phyloP scores from a whole-genome alignment of 805 yeast species.

The Alloascoidea africana region DNA sequence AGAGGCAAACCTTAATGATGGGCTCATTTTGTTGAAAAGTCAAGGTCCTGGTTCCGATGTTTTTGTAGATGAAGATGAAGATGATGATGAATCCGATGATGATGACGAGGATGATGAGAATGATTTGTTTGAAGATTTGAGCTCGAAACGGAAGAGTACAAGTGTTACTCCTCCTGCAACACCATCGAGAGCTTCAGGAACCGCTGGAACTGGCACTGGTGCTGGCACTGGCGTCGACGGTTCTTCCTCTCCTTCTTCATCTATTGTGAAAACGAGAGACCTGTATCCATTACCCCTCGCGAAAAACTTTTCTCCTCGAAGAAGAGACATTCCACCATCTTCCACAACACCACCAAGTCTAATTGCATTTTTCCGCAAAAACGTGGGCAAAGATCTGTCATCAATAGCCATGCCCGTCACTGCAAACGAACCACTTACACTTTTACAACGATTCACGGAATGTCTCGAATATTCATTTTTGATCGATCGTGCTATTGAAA shows the following conservation, averaged over 20 bases:
- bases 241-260: too few relatives aligned
- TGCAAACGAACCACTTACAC: slow-evolving; percentile 80
- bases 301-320: slow-evolving; percentile 31
- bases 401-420: slow-evolving; percentile 89
- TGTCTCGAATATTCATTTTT: slow-evolving; percentile 60
- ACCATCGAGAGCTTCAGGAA: too few relatives aligned
- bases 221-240: too few relatives aligned
- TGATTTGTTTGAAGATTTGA: slow-evolving; percentile 7
- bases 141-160: slow-evolving; percentile 8
- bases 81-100: slow-evolving; percentile 8
- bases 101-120: slow-evolving; percentile 7
- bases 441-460: slow-evolving; percentile 70
- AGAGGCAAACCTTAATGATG: slow-evolving; percentile 4
- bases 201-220: too few relatives aligned
- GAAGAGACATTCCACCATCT: slow-evolving; percentile 39
- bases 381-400: slow-evolving; percentile 82
- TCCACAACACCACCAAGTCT: slow-evolving; percentile 68
- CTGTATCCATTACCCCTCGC: slow-evolving; percentile 53
- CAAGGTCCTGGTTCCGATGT: slow-evolving; percentile 9
- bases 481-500: slow-evolving; percentile 43
- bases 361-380: slow-evolving; percentile 66
- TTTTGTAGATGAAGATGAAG: slow-evolving; percentile 9
- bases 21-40: slow-evolving; percentile 10
- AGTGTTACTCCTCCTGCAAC: too few relatives aligned
- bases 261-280: too few relatives aligned